Conservation (phyloP, 129 eudicot species). For the Flaveria linearis region DNA sequence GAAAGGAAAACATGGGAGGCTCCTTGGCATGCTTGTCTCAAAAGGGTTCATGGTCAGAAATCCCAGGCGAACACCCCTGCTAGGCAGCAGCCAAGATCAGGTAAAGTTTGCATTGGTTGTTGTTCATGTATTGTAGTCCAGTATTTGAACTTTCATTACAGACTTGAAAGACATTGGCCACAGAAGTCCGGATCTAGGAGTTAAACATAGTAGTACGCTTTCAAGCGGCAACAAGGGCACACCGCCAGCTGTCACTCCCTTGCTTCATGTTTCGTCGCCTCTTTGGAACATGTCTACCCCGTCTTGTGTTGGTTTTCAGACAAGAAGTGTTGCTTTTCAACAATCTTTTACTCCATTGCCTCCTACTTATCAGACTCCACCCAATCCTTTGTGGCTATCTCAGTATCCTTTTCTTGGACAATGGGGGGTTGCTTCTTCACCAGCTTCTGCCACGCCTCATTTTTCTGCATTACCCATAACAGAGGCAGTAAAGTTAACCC, state of each 20-base stretch:
- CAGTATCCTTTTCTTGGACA: constrained; percentile 64
- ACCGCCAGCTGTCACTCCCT: constrained; percentile 50
- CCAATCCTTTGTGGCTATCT: constrained; percentile 67
- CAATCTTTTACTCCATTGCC: constrained; percentile 57
- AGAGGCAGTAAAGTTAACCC: constrained; percentile 62
- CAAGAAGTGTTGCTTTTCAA: constrained; percentile 54
- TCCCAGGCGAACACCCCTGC: constrained; percentile 46
- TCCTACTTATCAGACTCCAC: constrained; percentile 58
- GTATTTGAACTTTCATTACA: constrained; percentile 19
- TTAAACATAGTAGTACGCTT: constrained; percentile 45
- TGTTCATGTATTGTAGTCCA: constrained; percentile 35
- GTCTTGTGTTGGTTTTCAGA: constrained; percentile 46
- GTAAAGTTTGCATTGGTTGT: constrained; percentile 31
- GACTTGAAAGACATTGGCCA: constrained; percentile 40
- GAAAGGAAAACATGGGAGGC: constrained; percentile 78
- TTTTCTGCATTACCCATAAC: constrained; percentile 50
- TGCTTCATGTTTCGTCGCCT: constrained; percentile 78
- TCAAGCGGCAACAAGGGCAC: constrained; percentile 29
- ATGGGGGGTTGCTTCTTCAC: constrained; percentile 71
- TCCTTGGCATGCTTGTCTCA: constrained; percentile 73
- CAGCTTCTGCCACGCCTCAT: constrained; percentile 48
- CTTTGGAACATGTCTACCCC: constrained; percentile 84
- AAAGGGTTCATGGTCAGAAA: constrained; percentile 61
- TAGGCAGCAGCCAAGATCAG: constrained; percentile 37
- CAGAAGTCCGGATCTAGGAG: constrained; percentile 47